Percentiles rank a stretch among this genome's conserved stretches.
Evolutionary conservation across 257 asterid species (phyloP).

Genomic region (Cruciata laevipes): DNA sequence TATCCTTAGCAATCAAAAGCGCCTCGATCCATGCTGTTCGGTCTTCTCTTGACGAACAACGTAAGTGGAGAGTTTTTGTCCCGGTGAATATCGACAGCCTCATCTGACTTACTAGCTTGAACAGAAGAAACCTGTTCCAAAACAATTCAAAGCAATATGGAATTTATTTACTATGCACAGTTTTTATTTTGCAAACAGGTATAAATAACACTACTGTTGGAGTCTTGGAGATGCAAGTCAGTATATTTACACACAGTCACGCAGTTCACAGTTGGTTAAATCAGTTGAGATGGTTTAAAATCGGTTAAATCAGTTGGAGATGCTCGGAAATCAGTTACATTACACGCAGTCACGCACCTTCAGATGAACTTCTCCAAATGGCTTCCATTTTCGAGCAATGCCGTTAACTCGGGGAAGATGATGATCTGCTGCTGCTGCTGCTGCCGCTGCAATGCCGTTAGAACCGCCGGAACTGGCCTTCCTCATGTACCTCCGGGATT

Average conservation of each 20-base stretch:
- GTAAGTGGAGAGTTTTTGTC: conserved; percentile 89
- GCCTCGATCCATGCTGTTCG: conserved; percentile 92
- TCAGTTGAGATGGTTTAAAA: neutral
- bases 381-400: conserved; percentile 59
- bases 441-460: conserved; percentile 21
- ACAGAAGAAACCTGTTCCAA: conserved; percentile 79
- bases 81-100: conserved; percentile 96
- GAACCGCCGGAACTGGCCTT: conserved; percentile 30
- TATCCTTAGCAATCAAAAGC: conserved; percentile 81
- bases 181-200: neutral
- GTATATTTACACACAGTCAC: neutral
- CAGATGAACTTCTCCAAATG: conserved; percentile 85
- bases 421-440: neutral
- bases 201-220: neutral
- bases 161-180: neutral
- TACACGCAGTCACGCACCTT: conserved; percentile 39
- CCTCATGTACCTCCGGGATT: conserved; percentile 84
- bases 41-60: conserved; percentile 87
- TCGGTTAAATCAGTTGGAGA: neutral
- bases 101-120: conserved; percentile 96
- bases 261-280: neutral
- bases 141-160: neutral
- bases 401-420: conserved; percentile 25
- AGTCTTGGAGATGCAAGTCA: no score
- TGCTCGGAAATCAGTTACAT: neutral